Conservation (phyloP, 345 rosid species). For the Iberis pinnata region DNA sequence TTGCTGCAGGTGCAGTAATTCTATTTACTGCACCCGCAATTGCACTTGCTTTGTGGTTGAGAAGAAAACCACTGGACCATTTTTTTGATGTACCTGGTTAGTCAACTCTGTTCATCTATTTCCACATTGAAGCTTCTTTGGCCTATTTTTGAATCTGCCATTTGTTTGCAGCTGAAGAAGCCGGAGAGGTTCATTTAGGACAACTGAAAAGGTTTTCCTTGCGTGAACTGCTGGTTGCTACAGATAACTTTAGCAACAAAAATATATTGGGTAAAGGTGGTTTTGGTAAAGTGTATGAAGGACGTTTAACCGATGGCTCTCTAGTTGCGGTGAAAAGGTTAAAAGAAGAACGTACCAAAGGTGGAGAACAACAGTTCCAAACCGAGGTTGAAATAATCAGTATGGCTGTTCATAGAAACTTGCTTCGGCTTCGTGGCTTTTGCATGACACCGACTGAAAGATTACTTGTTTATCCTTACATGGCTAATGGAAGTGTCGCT, state of each 20-base stretch:
- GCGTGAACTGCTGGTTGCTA: slow-evolving; percentile 80
- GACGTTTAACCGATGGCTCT: slow-evolving; percentile 67
- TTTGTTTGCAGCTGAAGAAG: slow-evolving; percentile 70
- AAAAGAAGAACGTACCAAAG: slow-evolving; percentile 79
- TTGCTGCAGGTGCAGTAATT: slow-evolving; percentile 82
- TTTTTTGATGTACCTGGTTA: slow-evolving; percentile 88
- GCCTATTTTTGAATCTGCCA: no score
- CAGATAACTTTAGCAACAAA: slow-evolving; percentile 67
- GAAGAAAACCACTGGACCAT: slow-evolving; percentile 59
- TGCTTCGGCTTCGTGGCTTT: slow-evolving; percentile 82
- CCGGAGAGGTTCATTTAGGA: slow-evolving; percentile 85
- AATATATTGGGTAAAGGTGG: slow-evolving; percentile 80
- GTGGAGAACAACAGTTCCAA: slow-evolving; percentile 87
- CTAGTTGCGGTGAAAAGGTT: slow-evolving; percentile 83
- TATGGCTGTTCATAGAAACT: slow-evolving; percentile 88
- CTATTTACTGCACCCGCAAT: slow-evolving; percentile 76
- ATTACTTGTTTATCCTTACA: slow-evolving; percentile 78
- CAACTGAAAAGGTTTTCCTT: slow-evolving; percentile 82
- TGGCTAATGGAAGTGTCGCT: no score
- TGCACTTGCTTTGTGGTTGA: slow-evolving; percentile 57
- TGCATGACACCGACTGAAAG: slow-evolving; percentile 96
- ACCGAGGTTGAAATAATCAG: slow-evolving; percentile 93
- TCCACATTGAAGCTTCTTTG: neutral
- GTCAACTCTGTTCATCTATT: slow-evolving; percentile 18
- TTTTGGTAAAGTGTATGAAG: slow-evolving; percentile 88